A percentile compares a stretch with the other conserved stretches of the same genome.
These are phyloP conservation scores for Eutypa lata DNA, from an alignment of 2,329 filamentous ascomycete species.

Conservation along the genomic window DNA sequence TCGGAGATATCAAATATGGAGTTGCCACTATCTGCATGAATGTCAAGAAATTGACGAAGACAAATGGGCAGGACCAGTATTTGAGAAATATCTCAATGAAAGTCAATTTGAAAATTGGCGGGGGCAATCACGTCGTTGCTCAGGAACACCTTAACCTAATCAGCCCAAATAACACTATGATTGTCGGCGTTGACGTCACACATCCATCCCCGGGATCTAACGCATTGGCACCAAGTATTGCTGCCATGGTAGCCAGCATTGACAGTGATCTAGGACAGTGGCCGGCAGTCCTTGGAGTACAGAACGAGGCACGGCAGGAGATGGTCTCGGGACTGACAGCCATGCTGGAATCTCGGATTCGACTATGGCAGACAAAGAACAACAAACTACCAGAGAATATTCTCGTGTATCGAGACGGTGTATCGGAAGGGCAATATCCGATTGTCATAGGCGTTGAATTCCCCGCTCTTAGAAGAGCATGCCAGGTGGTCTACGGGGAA, in stretches of 20 bases:
- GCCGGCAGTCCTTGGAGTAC: constrained; percentile 59
- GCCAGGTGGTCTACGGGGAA: constrained; percentile 50
- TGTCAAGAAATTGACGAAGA: neutral
- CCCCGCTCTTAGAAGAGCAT: constrained; percentile 51
- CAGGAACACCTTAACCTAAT: constrained; percentile 47
- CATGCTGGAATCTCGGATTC: constrained; percentile 58
- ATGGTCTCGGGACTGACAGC: constrained; percentile 58
- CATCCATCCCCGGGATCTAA: constrained; percentile 65
- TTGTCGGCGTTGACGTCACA: constrained; percentile 70
- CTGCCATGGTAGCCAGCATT: constrained; percentile 63
- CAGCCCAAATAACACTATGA: constrained; percentile 58
- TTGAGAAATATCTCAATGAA: constrained; percentile 56
- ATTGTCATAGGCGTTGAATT: constrained; percentile 57
- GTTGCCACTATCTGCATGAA: neutral
- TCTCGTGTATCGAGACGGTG: constrained; percentile 71
- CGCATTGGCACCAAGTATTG: constrained; percentile 58
- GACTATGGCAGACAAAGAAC: constrained; percentile 52
- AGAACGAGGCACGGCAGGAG: constrained; percentile 51
- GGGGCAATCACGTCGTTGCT: constrained; percentile 52
- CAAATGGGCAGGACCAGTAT: constrained; percentile 26
- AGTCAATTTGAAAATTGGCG: constrained; percentile 62
- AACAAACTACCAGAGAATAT: constrained; percentile 57
- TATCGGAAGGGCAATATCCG: constrained; percentile 68
- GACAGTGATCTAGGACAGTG: constrained; percentile 61
- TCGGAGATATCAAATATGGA: neutral